Evolutionary conservation across 2,329 filamentous ascomycete species (phyloP).

Genomic region (Scedosporium minutisporum): DNA sequence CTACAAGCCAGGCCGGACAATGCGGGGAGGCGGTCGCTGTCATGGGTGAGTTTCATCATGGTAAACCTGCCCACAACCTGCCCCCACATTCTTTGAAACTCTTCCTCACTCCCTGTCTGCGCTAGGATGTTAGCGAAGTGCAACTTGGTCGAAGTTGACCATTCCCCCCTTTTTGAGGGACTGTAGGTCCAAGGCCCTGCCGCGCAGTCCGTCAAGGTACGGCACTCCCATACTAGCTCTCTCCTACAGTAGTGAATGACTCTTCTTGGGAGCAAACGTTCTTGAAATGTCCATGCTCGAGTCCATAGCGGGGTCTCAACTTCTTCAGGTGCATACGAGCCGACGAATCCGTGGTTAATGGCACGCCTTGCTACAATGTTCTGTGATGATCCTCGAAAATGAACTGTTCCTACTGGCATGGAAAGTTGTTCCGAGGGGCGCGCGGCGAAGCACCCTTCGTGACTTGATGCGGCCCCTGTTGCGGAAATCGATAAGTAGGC

Average conservation of each 20-base stretch:
- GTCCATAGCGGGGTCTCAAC: neutral
- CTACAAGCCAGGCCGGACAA: neutral
- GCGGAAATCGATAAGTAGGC: neutral
- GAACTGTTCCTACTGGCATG: neutral
- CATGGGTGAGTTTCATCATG: neutral
- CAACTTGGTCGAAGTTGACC: neutral
- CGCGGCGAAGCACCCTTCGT: neutral
- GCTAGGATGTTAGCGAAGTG: neutral
- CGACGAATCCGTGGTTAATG: neutral
- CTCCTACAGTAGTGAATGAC: neutral
- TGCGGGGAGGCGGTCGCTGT: neutral
- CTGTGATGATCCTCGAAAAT: neutral
- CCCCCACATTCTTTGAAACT: neutral
- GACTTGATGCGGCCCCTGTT: neutral
- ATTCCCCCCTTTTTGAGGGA: neutral
- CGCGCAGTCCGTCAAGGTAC: neutral
- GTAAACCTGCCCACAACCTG: neutral
- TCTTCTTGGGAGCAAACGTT: neutral
- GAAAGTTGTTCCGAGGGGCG: neutral
- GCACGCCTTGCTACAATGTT: neutral
- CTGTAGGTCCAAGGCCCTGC: neutral
- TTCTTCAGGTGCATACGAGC: neutral
- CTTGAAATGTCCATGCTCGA: neutral
- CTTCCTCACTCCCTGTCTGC: neutral
- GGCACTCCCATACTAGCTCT: neutral